Percentiles rank a stretch among this genome's conserved stretches.
Evolutionary conservation across 2,329 filamentous ascomycete genomes (phyloP).

Genomic region (Pyrenophora teres): DNA sequence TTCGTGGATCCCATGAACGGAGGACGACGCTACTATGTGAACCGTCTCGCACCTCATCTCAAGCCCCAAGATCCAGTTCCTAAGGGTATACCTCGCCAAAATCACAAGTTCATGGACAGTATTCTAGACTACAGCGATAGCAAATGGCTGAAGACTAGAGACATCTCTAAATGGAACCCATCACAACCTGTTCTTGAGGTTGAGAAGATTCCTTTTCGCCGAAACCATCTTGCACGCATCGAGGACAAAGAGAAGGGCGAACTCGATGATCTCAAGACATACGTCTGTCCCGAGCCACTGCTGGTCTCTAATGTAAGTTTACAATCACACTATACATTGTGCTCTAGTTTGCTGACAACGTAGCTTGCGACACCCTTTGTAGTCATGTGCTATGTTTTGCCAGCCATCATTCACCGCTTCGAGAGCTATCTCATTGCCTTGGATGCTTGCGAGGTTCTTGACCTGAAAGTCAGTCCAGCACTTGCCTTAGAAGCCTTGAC

Average conservation of each 20-base stretch:
- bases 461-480: slow-evolving; percentile 66
- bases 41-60: slow-evolving; percentile 55
- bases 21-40: slow-evolving; percentile 62
- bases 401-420: slow-evolving; percentile 81
- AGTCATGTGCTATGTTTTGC: slow-evolving; percentile 74
- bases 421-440: slow-evolving; percentile 80
- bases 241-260: slow-evolving; percentile 61
- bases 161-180: slow-evolving; percentile 57
- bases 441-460: slow-evolving; percentile 71
- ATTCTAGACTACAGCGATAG: slow-evolving; percentile 87
- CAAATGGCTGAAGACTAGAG: slow-evolving; percentile 66
- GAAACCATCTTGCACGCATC: slow-evolving; percentile 73
- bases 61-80: slow-evolving; percentile 70
- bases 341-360: slow-evolving; percentile 18
- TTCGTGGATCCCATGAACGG: slow-evolving; percentile 63
- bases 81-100: slow-evolving; percentile 52
- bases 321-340: background rate
- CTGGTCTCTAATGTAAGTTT: slow-evolving; percentile 72
- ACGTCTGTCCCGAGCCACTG: slow-evolving; percentile 76
- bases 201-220: slow-evolving; percentile 73
- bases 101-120: slow-evolving; percentile 50
- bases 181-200: slow-evolving; percentile 83
- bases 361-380: slow-evolving; percentile 73
- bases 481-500: slow-evolving; percentile 88
- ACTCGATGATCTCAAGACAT: slow-evolving; percentile 60